phyloP scores from a whole-genome alignment of 108 stramenopile species.

The Stephanodiscus triporus region DNA sequence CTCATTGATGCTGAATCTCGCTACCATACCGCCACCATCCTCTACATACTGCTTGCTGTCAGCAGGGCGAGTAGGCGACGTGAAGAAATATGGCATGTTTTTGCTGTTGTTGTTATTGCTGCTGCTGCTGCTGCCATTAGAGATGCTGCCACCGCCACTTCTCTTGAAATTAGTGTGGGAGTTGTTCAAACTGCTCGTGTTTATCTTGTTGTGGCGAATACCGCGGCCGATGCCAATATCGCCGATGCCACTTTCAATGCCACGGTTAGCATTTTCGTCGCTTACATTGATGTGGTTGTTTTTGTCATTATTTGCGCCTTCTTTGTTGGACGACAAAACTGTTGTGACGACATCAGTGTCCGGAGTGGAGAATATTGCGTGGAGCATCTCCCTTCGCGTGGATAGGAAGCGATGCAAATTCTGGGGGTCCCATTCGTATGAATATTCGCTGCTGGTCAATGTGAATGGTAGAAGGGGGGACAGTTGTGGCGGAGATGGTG shows the following conservation, averaged over 20 bases:
- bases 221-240: background rate
- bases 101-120: background rate
- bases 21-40: background rate
- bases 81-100: background rate
- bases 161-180: background rate
- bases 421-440: constrained; percentile 23
- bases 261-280: background rate
- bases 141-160: background rate
- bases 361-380: background rate
- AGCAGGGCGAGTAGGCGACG: background rate
- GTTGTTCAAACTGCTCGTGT: background rate
- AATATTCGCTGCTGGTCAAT: constrained; percentile 5
- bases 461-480: background rate
- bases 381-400: constrained; percentile 7
- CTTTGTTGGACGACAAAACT: background rate
- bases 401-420: constrained; percentile 15
- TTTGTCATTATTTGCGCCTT: background rate
- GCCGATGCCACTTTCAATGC: background rate
- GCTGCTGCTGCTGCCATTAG: no score
- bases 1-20: background rate
- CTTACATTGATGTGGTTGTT: constrained; percentile 1
- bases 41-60: background rate
- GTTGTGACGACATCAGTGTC: background rate
- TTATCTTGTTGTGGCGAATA: background rate
- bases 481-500: background rate